A percentile compares a stretch with the other conserved stretches of the same genome.
phyloP scores from a whole-genome alignment of 1,284 basidiomycete genomes.

The Baeospora myosura region DNA sequence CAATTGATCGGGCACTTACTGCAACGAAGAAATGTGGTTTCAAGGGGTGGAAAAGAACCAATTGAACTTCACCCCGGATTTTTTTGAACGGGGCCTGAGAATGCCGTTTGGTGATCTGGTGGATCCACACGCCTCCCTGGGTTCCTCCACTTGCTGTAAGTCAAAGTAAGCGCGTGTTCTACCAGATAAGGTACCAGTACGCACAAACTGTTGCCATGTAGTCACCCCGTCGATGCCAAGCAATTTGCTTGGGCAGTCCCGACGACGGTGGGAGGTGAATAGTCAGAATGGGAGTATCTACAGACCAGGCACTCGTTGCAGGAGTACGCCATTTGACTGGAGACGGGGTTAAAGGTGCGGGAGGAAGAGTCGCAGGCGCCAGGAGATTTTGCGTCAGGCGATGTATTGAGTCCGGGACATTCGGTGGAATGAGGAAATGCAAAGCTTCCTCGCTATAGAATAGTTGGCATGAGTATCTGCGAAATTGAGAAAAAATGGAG shows the following conservation, averaged over 20 bases:
- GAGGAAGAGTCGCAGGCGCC: conserved; percentile 55
- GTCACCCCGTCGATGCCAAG: conserved; percentile 94
- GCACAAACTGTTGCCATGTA: conserved; percentile 89
- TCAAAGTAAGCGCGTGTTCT: conserved; percentile 8
- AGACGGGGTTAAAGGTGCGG: conserved; percentile 51
- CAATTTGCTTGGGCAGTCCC: conserved; percentile 76
- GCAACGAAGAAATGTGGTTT: conserved; percentile 98
- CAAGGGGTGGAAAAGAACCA: conserved; percentile 89
- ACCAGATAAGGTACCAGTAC: conserved; percentile 22
- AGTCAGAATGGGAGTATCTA: conserved; percentile 50
- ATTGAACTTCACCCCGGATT: conserved; percentile 84
- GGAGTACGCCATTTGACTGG: conserved; percentile 62
- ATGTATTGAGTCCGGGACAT: conserved; percentile 53
- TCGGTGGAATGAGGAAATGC: conserved; percentile 78
- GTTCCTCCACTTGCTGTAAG: conserved; percentile 50
- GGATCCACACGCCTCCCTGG: conserved; percentile 83
- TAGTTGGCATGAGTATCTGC: conserved; percentile 11
- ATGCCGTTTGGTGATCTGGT: conserved; percentile 88
- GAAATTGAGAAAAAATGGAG: conserved; percentile 6
- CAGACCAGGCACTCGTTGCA: conserved; percentile 36
- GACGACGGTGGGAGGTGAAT: conserved; percentile 58
- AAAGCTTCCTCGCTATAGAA: conserved; percentile 66
- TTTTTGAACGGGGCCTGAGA: conserved; percentile 98
- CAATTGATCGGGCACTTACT: conserved; percentile 37
- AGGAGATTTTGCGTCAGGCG: conserved; percentile 61